Conservation (phyloP, 345 rosid genomes). For the Noccaea bulbosa region DNA sequence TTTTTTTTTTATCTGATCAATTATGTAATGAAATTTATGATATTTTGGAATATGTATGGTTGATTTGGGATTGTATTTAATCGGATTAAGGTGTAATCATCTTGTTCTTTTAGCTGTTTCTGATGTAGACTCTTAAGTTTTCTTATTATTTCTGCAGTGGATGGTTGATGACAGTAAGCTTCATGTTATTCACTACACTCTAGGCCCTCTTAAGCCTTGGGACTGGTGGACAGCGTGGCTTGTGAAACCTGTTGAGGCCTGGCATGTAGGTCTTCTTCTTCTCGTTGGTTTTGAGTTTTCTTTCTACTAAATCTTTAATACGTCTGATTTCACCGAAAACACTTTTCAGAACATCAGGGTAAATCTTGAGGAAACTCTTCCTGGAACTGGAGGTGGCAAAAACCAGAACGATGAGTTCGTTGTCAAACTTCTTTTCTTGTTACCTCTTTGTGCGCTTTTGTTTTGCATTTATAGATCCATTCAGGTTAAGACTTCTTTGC, state of each 20-base stretch:
- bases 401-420: conserved; percentile 68
- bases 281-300: conserved; percentile 23
- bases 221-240: conserved; percentile 99
- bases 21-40: conserved; percentile 1
- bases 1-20: neutral
- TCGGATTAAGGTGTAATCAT: neutral
- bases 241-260: conserved; percentile 90
- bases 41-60: neutral
- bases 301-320: conserved; percentile 24
- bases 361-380: conserved; percentile 79
- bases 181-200: conserved; percentile 90
- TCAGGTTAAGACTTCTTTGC: conserved; percentile 34
- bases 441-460: conserved; percentile 71
- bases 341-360: conserved; percentile 65
- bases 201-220: conserved; percentile 98
- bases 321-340: conserved; percentile 1
- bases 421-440: conserved; percentile 70
- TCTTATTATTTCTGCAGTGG: conserved; percentile 66
- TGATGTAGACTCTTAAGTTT: conserved; percentile 18
- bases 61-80: neutral
- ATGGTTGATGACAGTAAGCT: conserved; percentile 95
- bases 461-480: conserved; percentile 36
- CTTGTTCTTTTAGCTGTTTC: conserved; percentile 18
- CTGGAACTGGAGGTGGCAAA: conserved; percentile 88
- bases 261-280: conserved; percentile 68